Conservation (phyloP, 495 filamentous ascomycete genomes). For the Penicillium simplicissimum region DNA sequence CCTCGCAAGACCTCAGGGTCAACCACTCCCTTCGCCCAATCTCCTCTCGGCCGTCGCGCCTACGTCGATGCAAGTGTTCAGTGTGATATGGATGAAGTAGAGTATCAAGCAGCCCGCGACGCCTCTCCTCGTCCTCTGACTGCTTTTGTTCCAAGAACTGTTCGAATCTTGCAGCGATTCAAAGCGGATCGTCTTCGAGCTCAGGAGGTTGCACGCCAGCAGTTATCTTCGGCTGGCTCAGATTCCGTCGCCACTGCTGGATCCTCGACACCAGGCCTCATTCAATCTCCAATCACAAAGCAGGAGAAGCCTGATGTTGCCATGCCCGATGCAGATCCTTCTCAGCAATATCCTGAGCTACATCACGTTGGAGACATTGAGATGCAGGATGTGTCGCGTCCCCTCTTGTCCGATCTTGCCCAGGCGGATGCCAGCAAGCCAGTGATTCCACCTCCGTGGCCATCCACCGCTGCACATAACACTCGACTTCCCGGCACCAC, state of each 20-base stretch:
- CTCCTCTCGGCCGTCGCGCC: constrained; percentile 28
- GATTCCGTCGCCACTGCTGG: constrained; percentile 13
- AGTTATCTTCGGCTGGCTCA: constrained; percentile 25
- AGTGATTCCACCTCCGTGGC: constrained; percentile 37
- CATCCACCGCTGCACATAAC: constrained; percentile 44
- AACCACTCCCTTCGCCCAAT: constrained; percentile 29
- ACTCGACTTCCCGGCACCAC: constrained; percentile 30
- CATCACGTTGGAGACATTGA: constrained; percentile 11
- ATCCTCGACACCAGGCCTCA: constrained; percentile 13
- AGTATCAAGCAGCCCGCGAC: constrained; percentile 23
- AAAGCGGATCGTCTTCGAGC: constrained; percentile 41
- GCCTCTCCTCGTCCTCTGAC: constrained; percentile 20
- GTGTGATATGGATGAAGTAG: constrained; percentile 41
- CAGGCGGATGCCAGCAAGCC: constrained; percentile 30
- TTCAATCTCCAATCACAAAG: constrained; percentile 7
- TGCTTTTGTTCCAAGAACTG: constrained; percentile 40
- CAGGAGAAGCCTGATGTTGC: constrained; percentile 10
- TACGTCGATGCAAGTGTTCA: constrained; percentile 53
- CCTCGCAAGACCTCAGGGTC: constrained; percentile 38
- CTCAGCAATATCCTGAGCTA: background rate
- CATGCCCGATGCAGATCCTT: constrained; percentile 10
- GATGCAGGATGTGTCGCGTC: constrained; percentile 14
- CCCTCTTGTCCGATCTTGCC: constrained; percentile 15
- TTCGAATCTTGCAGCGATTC: constrained; percentile 48
- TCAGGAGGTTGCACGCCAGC: constrained; percentile 29